Evolutionary conservation across 139 green algal genomes (phyloP), one percentile per base, ranked within the genome.

Genomic region (Astrephomene gubernaculifera): DNA sequence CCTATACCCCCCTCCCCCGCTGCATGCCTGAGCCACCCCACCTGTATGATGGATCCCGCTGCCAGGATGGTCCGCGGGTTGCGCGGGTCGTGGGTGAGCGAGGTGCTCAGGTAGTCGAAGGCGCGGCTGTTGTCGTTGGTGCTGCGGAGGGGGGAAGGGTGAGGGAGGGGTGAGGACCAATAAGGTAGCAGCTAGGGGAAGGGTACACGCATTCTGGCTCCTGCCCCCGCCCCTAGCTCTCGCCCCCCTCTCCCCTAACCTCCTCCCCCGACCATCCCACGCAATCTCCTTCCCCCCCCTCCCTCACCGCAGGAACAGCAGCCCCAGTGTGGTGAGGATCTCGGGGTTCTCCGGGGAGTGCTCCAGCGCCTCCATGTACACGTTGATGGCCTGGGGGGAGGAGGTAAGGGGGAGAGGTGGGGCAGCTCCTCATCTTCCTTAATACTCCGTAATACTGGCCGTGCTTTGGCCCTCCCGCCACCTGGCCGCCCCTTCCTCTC

Each of bases 1-100:
- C 68, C 68, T 39, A 14, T 35, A 31, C 68, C 61, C 9, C 61
- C 27, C 61, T 24, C 61, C 61, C 61, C 61, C 29, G 8, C 5
- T 8, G n/a, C 57, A 17, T 65, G 2, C 41, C 69, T 57, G 69
- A 19, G 19, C 69, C 29, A 29, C 35, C 90, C 22, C 73, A 93
- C 94, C 91, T 95, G 92, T 22, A 97, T 96, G 74, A 97, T 96
- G 72, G 87, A 93, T 21, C 91, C 94, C 3, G 91, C 94, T 25
- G 94, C 94, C 69, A 97, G 87, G 80, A 97, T 96, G 61, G 93
- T 96, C 45, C 91, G 90, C 27, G 94, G 83, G 79, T 95, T 94
- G 33, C 71, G 87, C 2, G 93, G 93, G 83, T 96, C 94, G 74
- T 93, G 88, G 22, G 87, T 82, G 44, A 97, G 79, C 0, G 93